Conservation (phyloP, 768 basidiomycete species). For the Auricularia auricula-judae region DNA sequence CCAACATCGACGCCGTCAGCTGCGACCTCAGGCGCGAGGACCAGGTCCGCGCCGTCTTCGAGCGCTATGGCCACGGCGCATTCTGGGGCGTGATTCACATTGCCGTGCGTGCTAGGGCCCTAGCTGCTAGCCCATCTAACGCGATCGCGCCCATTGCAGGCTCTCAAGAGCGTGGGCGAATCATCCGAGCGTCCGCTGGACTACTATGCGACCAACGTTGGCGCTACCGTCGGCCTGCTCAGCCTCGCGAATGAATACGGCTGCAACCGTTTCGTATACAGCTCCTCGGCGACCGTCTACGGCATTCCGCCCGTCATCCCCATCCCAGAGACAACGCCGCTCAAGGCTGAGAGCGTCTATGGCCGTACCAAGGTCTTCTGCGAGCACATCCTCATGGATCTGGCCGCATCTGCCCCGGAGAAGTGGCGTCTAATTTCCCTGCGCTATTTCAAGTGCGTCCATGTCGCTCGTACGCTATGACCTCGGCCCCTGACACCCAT, state of each 20-base stretch:
- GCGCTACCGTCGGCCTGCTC: conserved; percentile 75
- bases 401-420: conserved; percentile 52
- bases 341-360: conserved; percentile 86
- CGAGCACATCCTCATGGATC: conserved; percentile 80
- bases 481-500: conserved; percentile 2
- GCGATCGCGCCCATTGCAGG: conserved; percentile 35
- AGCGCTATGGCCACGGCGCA: conserved; percentile 74
- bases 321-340: conserved; percentile 82
- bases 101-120: conserved; percentile 47
- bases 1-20: conserved; percentile 54
- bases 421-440: conserved; percentile 78
- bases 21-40: conserved; percentile 68
- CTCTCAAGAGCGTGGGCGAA: conserved; percentile 96
- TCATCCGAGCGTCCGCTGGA: conserved; percentile 84
- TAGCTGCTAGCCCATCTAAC: conserved; percentile 3
- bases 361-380: conserved; percentile 95
- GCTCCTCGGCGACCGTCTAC: conserved; percentile 96
- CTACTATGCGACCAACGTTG: conserved; percentile 92
- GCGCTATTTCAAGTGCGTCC: conserved; percentile 87
- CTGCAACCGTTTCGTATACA: conserved; percentile 86
- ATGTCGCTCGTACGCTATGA: background rate
- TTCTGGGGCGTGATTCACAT: conserved; percentile 97
- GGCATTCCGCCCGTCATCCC: conserved; percentile 87
- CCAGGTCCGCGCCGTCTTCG: conserved; percentile 69
- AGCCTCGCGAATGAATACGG: conserved; percentile 80